Percentiles rank a stretch among this genome's conserved stretches.
phyloP scores from a whole-genome alignment of 768 basidiomycete species.

The Termitomyces sp. region DNA sequence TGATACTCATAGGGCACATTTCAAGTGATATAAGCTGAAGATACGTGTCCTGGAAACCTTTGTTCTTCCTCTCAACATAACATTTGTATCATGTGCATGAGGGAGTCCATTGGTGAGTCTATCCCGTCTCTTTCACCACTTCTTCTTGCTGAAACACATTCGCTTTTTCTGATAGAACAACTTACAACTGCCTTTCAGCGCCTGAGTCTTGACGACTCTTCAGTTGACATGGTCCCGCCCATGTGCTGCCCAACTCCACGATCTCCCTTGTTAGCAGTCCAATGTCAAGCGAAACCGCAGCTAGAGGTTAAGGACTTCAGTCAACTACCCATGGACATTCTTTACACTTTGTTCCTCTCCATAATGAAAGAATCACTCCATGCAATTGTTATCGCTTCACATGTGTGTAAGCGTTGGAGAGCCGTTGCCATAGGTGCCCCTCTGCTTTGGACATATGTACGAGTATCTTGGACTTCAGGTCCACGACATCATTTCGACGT shows the following conservation, averaged over 20 bases:
- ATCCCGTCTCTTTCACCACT: background rate
- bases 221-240: background rate
- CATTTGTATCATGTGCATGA: background rate
- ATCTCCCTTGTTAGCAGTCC: background rate
- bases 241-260: background rate
- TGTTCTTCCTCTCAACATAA: background rate
- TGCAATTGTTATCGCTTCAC: slow-evolving; percentile 9
- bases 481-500: slow-evolving; percentile 1
- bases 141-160: background rate
- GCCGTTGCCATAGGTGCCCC: slow-evolving; percentile 9
- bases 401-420: slow-evolving; percentile 14
- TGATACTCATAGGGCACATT: slow-evolving; percentile 7
- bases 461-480: slow-evolving; percentile 5
- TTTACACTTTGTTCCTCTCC: slow-evolving; percentile 11
- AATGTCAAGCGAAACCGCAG: background rate
- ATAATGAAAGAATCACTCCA: slow-evolving; percentile 4
- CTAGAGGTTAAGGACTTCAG: background rate
- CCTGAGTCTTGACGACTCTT: slow-evolving; percentile 2
- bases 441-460: slow-evolving; percentile 15
- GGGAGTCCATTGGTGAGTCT: background rate
- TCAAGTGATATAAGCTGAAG: slow-evolving; percentile 5
- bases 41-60: background rate
- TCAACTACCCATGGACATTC: slow-evolving; percentile 11
- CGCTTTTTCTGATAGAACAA: background rate
- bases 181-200: slow-evolving; percentile 3